Conservation (phyloP, 352 stramenopile genomes). For the Blastocystis sp. region DNA sequence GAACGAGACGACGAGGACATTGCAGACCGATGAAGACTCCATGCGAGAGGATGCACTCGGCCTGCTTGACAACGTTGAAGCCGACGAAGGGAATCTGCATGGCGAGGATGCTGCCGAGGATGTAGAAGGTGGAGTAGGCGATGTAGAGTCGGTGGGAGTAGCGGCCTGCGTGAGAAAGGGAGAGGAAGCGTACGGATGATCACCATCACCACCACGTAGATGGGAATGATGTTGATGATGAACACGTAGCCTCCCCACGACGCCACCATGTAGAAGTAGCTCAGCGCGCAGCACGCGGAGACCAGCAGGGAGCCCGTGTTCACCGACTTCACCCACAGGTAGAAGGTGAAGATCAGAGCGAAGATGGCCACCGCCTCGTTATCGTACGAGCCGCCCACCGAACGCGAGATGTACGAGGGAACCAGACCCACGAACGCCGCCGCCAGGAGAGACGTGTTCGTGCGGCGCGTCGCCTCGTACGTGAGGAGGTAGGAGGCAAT, state of each 20-base stretch:
- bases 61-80: slow-evolving; percentile 75
- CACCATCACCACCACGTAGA: slow-evolving; percentile 84
- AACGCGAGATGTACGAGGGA: slow-evolving; percentile 87
- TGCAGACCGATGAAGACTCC: slow-evolving; percentile 73
- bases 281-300: slow-evolving; percentile 69
- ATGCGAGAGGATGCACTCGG: slow-evolving; percentile 67
- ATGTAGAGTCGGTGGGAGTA: slow-evolving; percentile 85
- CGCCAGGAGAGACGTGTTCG: slow-evolving; percentile 73
- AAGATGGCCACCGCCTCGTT: slow-evolving; percentile 94
- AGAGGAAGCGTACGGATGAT: slow-evolving; percentile 63
- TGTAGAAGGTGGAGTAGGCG: slow-evolving; percentile 91
- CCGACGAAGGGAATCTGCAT: slow-evolving; percentile 94
- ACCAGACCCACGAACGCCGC: slow-evolving; percentile 87
- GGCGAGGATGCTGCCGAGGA: slow-evolving; percentile 82
- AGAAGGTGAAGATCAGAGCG: slow-evolving; percentile 91
- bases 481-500: slow-evolving; percentile 78
- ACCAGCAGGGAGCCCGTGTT: slow-evolving; percentile 54
- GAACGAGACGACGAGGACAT: background rate
- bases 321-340: slow-evolving; percentile 77
- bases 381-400: slow-evolving; percentile 89
- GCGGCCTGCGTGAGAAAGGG: slow-evolving; percentile 63
- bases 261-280: slow-evolving; percentile 92
- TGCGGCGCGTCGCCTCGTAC: slow-evolving; percentile 76
- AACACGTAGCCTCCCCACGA: slow-evolving; percentile 94
- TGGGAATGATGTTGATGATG: slow-evolving; percentile 95